Evolutionary conservation across 257 asterid genomes (phyloP).

Genomic region (Solanum habrochaites): DNA sequence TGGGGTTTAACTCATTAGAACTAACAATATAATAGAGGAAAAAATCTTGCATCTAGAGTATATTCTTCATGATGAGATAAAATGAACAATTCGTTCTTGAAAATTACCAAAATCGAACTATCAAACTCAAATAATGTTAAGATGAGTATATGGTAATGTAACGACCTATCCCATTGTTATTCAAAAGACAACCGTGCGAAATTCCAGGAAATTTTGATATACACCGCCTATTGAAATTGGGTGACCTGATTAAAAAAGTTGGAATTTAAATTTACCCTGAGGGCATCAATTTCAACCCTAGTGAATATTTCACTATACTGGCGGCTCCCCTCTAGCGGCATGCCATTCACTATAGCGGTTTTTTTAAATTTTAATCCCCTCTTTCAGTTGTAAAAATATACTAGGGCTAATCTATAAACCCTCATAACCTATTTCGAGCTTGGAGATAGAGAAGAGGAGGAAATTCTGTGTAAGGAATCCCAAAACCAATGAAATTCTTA

Average conservation of each 20-base stretch:
- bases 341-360: not conserved
- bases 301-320: not conserved
- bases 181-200: too few relatives aligned
- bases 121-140: too few relatives aligned
- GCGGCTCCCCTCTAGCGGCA: fast-evolving
- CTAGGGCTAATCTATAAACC: not conserved
- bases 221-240: fast-evolving
- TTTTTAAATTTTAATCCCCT: not conserved
- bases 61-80: too few relatives aligned
- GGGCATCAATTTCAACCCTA: not conserved
- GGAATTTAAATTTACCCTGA: not conserved
- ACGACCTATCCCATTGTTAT: not conserved
- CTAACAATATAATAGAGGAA: too few relatives aligned
- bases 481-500: not conserved
- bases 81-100: too few relatives aligned
- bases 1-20: too few relatives aligned
- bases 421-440: fast-evolving
- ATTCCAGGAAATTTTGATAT: too few relatives aligned
- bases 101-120: too few relatives aligned
- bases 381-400: too few relatives aligned
- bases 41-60: too few relatives aligned
- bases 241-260: not conserved
- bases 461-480: too few relatives aligned
- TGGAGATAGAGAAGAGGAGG: fast-evolving
- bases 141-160: too few relatives aligned